A percentile compares a stretch with the other conserved stretches of the same genome.
phyloP scores from a whole-genome alignment of 768 basidiomycete species.

The Hygrophorus russula region DNA sequence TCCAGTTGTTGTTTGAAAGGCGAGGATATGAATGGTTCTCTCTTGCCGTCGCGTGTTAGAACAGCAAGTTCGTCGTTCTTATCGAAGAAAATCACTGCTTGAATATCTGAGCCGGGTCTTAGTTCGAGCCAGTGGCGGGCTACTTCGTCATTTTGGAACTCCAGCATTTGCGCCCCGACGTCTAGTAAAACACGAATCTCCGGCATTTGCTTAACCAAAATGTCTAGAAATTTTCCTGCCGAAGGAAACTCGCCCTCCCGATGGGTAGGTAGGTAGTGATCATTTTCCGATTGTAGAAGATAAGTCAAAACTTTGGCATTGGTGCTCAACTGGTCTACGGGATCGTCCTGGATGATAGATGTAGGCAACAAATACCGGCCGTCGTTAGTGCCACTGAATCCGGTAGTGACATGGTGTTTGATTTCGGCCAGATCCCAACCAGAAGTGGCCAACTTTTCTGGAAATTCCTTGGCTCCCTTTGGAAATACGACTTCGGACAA shows the following conservation, averaged over 20 bases:
- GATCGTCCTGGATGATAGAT: slow-evolving; percentile 25
- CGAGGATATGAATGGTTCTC: slow-evolving; percentile 26
- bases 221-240: slow-evolving; percentile 16
- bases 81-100: slow-evolving; percentile 34
- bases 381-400: slow-evolving; percentile 50
- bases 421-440: slow-evolving; percentile 41
- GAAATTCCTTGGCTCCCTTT: slow-evolving; percentile 36
- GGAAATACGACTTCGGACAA: slow-evolving; percentile 37
- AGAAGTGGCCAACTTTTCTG: slow-evolving; percentile 32
- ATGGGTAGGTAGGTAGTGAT: slow-evolving; percentile 18
- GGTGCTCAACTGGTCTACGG: slow-evolving; percentile 28
- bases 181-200: slow-evolving; percentile 39
- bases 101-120: slow-evolving; percentile 19
- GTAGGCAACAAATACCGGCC: slow-evolving; percentile 28
- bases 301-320: slow-evolving; percentile 34
- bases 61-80: slow-evolving; percentile 24
- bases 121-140: slow-evolving; percentile 28
- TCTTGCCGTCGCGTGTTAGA: slow-evolving; percentile 22
- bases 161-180: slow-evolving; percentile 47
- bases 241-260: slow-evolving; percentile 13
- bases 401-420: slow-evolving; percentile 26
- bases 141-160: slow-evolving; percentile 31
- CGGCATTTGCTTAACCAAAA: slow-evolving; percentile 23
- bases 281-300: slow-evolving; percentile 29
- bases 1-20: slow-evolving; percentile 23